A percentile compares a stretch with the other conserved stretches of the same genome.
Evolutionary conservation across 306 rosid species (phyloP).

Genomic region (Crataegus laevigata): DNA sequence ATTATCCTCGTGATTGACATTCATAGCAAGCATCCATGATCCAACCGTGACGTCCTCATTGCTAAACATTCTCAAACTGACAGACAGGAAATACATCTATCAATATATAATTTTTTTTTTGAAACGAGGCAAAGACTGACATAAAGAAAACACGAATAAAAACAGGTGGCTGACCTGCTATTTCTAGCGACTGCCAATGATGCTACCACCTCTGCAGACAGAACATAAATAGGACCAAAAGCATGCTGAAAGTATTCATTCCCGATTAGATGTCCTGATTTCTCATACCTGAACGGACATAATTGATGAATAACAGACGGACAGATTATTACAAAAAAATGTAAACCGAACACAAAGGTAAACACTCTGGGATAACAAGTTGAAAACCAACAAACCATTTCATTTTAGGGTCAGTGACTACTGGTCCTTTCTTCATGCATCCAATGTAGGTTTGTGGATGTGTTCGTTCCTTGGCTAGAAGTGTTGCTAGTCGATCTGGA

Average conservation of each 20-base stretch:
- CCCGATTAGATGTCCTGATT: constrained; percentile 29
- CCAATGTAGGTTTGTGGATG: constrained; percentile 32
- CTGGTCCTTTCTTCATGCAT: constrained; percentile 44
- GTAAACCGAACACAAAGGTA: not conserved
- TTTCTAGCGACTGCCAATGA: constrained; percentile 29
- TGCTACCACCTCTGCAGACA: constrained; percentile 30
- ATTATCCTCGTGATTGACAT: constrained; percentile 27
- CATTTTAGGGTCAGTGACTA: constrained; percentile 27
- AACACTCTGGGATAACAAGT: not conserved
- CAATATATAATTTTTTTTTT: not conserved
- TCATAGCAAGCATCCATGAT: constrained; percentile 37
- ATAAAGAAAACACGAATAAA: not conserved
- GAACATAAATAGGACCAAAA: constrained; percentile 32
- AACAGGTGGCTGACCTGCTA: constrained; percentile 15
- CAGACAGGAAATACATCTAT: constrained; percentile 2
- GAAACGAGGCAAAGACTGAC: not conserved
- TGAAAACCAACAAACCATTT: constrained; percentile 18
- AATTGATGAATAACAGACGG: not conserved
- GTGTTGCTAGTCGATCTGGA: constrained; percentile 30
- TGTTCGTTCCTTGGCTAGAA: constrained; percentile 30
- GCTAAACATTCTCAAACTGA: constrained; percentile 32
- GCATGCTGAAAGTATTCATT: constrained; percentile 30
- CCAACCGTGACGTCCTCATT: constrained; percentile 29
- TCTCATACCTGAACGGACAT: constrained; percentile 25
- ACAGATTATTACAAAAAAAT: not conserved